These are phyloP conservation scores for Colletotrichum salicis DNA, from an alignment of 2,329 filamentous ascomycete species.

Conservation along the genomic window DNA sequence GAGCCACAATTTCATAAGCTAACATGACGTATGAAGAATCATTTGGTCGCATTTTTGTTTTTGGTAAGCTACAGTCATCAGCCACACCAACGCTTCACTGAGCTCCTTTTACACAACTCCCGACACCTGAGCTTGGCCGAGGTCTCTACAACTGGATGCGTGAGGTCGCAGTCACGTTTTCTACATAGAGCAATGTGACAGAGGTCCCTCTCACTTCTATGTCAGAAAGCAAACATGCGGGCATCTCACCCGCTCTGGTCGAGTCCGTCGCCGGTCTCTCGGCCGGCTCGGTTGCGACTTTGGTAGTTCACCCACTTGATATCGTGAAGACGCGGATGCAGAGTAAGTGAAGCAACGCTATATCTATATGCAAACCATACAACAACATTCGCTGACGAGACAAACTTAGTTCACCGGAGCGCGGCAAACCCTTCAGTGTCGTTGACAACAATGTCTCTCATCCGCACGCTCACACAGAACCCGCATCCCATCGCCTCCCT, in stretches of 20 bases:
- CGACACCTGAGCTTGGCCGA: not conserved
- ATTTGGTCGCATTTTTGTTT: not conserved
- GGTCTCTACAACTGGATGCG: not conserved
- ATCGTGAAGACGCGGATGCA: constrained; percentile 97
- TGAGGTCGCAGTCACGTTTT: not conserved
- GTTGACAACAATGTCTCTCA: constrained; percentile 62
- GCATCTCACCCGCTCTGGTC: constrained; percentile 79
- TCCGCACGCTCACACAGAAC: constrained; percentile 59
- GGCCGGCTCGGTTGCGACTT: constrained; percentile 86
- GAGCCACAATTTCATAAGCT: constrained; percentile 27
- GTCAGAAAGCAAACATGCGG: constrained; percentile 62
- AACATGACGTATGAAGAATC: constrained; percentile 32
- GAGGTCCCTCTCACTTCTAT: constrained; percentile 48
- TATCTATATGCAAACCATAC: not conserved
- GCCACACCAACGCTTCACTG: constrained; percentile 23
- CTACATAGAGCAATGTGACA: constrained; percentile 28
- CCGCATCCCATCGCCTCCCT: constrained; percentile 74
- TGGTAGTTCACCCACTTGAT: constrained; percentile 91
- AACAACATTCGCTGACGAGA: not conserved
- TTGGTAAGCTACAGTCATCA: constrained; percentile 6
- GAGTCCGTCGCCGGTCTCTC: constrained; percentile 91
- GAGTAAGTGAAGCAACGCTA: constrained; percentile 58
- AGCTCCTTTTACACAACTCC: not conserved
- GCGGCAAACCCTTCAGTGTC: constrained; percentile 49
- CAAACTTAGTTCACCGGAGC: constrained; percentile 60